A percentile compares a stretch with the other conserved stretches of the same genome.
Conservation (phyloP, 169 alveolate genomes). For the Plasmodium vivax region DNA sequence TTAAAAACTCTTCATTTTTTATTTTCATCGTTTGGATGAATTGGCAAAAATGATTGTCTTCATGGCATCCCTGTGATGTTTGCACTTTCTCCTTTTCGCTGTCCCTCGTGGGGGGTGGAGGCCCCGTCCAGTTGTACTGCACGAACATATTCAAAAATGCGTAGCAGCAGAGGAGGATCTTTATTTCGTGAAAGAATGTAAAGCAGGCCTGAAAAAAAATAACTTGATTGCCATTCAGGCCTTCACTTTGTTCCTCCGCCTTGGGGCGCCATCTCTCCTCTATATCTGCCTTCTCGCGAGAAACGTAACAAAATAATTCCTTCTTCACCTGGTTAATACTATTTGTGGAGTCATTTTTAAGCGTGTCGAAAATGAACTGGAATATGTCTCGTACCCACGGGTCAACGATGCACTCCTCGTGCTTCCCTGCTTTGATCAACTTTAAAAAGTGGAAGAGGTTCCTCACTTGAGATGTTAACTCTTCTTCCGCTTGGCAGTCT, state of each 20-base stretch:
- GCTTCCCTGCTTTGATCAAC: constrained; percentile 13
- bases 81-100: not conserved
- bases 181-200: constrained; percentile 26
- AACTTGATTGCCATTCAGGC: not conserved
- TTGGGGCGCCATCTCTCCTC: not conserved
- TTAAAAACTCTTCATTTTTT: constrained; percentile 14
- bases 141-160: constrained; percentile 58
- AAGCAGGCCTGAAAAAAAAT: not conserved
- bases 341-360: not conserved
- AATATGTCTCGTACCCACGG: constrained; percentile 39
- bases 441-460: constrained; percentile 27
- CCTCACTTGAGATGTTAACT: not conserved
- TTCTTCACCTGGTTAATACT: constrained; percentile 19
- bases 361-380: constrained; percentile 2
- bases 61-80: not conserved
- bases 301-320: constrained; percentile 10
- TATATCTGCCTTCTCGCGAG: constrained; percentile 7
- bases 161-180: constrained; percentile 50
- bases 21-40: constrained; percentile 28
- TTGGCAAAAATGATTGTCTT: constrained; percentile 15
- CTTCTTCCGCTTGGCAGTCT: not conserved
- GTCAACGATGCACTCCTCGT: constrained; percentile 34
- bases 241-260: not conserved
- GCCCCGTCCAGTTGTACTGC: constrained; percentile 73
- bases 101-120: constrained; percentile 21